phyloP scores from a whole-genome alignment of 495 filamentous ascomycete genomes.

The Achaetomiella virescens region DNA sequence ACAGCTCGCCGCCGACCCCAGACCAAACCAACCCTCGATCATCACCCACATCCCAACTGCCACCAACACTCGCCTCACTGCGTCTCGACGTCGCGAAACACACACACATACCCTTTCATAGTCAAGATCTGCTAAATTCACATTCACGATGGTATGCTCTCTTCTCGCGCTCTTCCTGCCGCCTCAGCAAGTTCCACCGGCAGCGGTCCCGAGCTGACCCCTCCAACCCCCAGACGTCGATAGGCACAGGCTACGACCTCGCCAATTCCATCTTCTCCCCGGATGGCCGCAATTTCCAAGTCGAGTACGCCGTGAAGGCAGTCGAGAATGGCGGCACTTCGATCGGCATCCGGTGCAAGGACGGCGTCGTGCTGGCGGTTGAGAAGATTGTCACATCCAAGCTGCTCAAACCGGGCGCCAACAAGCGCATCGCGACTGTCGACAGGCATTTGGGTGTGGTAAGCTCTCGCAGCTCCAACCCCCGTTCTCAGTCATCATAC shows the following conservation, averaged over 20 bases:
- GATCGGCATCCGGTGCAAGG: conserved; percentile 93
- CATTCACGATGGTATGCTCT: conserved; percentile 20
- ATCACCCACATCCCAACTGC: conserved; percentile 11
- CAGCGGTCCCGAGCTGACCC: background rate
- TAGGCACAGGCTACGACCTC: conserved; percentile 98
- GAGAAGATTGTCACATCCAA: conserved; percentile 97
- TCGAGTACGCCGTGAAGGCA: conserved; percentile 97
- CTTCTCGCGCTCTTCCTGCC: background rate
- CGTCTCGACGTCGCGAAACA: background rate
- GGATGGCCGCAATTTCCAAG: conserved; percentile 98
- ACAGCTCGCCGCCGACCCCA: conserved; percentile 21
- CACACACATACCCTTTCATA: background rate
- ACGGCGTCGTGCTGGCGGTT: conserved; percentile 91
- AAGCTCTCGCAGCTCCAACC: conserved; percentile 35
- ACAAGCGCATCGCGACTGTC: conserved; percentile 92
- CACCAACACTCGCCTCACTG: background rate
- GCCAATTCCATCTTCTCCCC: conserved; percentile 99
- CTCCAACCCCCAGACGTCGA: conserved; percentile 67
- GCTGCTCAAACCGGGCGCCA: conserved; percentile 84
- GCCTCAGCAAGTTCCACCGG: background rate
- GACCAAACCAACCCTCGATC: conserved; percentile 14
- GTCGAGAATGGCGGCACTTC: conserved; percentile 97
- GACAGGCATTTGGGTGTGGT: conserved; percentile 93
- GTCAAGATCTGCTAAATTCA: background rate
- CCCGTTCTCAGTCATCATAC: background rate